These are phyloP conservation scores for Podochytrium sp. DNA, from an alignment of 192 early-diverging fungal genomes.

Conservation along the genomic window DNA sequence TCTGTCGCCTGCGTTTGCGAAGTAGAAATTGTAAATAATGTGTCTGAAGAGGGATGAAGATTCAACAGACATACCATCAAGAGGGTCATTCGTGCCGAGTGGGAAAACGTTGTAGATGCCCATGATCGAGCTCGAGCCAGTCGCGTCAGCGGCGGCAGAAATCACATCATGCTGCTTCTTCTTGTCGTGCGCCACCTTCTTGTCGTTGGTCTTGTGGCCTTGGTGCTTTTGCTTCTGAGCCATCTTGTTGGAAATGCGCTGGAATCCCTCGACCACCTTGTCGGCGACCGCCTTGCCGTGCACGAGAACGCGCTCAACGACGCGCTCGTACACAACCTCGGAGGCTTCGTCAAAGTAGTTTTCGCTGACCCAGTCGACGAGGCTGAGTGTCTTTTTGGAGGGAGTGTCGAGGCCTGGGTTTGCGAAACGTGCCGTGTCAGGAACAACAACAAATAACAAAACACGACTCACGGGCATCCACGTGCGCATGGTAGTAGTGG, in stretches of 20 bases:
- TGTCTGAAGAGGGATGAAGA: no score
- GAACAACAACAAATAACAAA: not conserved
- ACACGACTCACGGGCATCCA: constrained; percentile 44
- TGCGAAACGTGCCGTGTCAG: no score
- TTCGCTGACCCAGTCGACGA: constrained; percentile 83
- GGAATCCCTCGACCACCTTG: not conserved
- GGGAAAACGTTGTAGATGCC: constrained; percentile 79
- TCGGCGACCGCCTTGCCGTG: not conserved
- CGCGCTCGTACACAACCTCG: constrained; percentile 14
- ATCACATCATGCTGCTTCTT: not conserved
- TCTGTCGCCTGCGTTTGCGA: constrained; percentile 64
- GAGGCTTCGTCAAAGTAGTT: not conserved
- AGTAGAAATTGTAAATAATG: constrained; percentile 4
- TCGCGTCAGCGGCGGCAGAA: not conserved
- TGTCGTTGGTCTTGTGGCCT: not conserved
- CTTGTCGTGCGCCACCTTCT: not conserved
- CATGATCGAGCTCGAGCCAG: not conserved
- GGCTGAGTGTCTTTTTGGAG: constrained; percentile 62
- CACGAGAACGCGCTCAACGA: constrained; percentile 3
- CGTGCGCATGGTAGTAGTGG: constrained; percentile 80
- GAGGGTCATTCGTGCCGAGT: constrained; percentile 80
- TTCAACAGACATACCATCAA: constrained; percentile 3
- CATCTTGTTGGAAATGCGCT: not conserved
- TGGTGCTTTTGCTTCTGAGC: not conserved
- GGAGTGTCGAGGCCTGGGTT: not conserved